Evolutionary conservation across 1,284 basidiomycete species (phyloP), one percentile per base, ranked within the genome.

Genomic region (Malassezia pachydermatis): DNA sequence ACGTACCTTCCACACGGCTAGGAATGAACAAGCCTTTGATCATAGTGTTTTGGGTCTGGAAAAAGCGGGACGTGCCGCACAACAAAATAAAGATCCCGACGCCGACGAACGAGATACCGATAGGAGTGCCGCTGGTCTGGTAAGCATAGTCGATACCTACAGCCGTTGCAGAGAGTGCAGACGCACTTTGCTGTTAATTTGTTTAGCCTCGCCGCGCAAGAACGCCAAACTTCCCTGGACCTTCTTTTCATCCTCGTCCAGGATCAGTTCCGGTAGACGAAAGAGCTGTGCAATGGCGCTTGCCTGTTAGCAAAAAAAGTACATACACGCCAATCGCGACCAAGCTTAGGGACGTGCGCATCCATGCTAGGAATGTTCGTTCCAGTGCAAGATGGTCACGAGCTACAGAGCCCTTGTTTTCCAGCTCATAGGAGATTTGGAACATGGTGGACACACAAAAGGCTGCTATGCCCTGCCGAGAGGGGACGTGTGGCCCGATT

Each of bases 361-460:
- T 54, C 72, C 72, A 73, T 28, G 72, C 72, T 5, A 73, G 48
- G 35, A 63, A 73, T 14, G 72, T 73, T 8, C 72, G 46, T 52
- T 72, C 72, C 10, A 63, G 58, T 5, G 70, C 72, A 2, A 72
- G 54, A 41, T 72, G 72, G 30, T 73, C 72, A 13, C 70, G 48
- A 7, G 70, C 72, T 28, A 73, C 72, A 29, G 61, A 65, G 11
- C 72, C 72, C 47, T 63, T 62, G 50, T 66, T 66, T 33, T 64
- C 53, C 24, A 66, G 51, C 36, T 63, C 58, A 11, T 40, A 37
- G 22, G 28, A 37, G 14, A 57, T n/a, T 29, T 40, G 20, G 10
- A 32, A 24, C 44, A 45, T 42, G 17, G 51, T 47, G 17, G 14
- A 14, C 8, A 30, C 11, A 28, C 9, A 30, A 30, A 10, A 30